A percentile compares a stretch with the other conserved stretches of the same genome.
Conservation (phyloP, 2,329 filamentous ascomycete species). For the Nemania sp. region DNA sequence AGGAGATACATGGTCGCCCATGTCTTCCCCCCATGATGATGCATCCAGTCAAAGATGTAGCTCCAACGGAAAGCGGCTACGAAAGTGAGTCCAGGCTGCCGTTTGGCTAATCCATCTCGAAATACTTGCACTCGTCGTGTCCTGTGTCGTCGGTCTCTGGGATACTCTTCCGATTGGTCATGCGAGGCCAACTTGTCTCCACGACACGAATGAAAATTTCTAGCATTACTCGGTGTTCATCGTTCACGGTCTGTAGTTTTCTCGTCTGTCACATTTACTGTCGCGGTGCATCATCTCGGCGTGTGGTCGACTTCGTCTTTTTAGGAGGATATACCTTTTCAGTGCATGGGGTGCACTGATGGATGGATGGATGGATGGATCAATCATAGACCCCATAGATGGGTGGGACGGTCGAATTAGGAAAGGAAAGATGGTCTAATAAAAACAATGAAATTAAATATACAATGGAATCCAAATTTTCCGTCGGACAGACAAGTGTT, state of each 20-base stretch:
- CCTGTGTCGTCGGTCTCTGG: neutral
- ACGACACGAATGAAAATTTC: slow-evolving; percentile 18
- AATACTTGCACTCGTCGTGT: neutral
- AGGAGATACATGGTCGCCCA: slow-evolving; percentile 57
- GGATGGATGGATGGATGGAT: slow-evolving; percentile 20
- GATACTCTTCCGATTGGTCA: neutral
- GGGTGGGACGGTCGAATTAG: slow-evolving; percentile 10
- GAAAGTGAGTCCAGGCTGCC: slow-evolving; percentile 48
- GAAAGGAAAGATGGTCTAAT: slow-evolving; percentile 13
- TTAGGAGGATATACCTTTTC: slow-evolving; percentile 26
- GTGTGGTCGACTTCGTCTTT: slow-evolving; percentile 19
- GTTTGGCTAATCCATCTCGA: slow-evolving; percentile 32
- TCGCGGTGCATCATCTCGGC: slow-evolving; percentile 17
- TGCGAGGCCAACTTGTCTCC: neutral
- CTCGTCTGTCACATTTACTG: slow-evolving; percentile 14
- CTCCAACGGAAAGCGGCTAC: slow-evolving; percentile 52
- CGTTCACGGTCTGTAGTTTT: slow-evolving; percentile 23
- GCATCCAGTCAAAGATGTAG: slow-evolving; percentile 63
- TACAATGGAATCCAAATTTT: neutral
- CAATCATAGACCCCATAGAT: slow-evolving; percentile 27
- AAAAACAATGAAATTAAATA: slow-evolving; percentile 2
- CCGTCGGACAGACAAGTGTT: neutral
- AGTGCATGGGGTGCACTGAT: slow-evolving; percentile 21
- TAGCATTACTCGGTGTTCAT: slow-evolving; percentile 29
- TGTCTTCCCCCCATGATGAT: slow-evolving; percentile 64